Conservation (phyloP, 345 rosid genomes). For the Lepidium aucheri region DNA sequence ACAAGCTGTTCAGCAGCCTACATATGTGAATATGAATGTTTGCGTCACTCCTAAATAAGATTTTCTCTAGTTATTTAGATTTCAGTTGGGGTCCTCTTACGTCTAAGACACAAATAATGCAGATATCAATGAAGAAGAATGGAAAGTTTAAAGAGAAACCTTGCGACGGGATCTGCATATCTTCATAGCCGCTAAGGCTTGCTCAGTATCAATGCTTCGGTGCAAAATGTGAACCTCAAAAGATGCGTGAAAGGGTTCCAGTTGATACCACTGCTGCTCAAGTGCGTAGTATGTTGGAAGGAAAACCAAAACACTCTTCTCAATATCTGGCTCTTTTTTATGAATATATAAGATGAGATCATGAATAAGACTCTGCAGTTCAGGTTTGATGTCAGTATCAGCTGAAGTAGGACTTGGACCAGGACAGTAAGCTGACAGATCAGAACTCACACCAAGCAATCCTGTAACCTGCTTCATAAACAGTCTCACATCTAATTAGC, state of each 20-base stretch:
- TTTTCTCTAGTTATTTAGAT: neutral
- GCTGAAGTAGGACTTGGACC: slow-evolving; percentile 55
- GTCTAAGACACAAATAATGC: slow-evolving; percentile 1
- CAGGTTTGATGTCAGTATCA: slow-evolving; percentile 57
- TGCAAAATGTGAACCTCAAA: slow-evolving; percentile 85
- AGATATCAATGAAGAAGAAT: neutral
- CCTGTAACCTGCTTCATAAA: slow-evolving; percentile 47
- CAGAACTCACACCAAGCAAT: slow-evolving; percentile 49
- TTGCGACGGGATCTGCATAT: slow-evolving; percentile 78
- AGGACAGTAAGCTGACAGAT: slow-evolving; percentile 41
- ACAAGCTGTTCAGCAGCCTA: neutral
- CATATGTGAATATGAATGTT: neutral
- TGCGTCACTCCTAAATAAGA: neutral
- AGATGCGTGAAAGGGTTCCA: slow-evolving; percentile 44
- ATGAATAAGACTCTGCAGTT: slow-evolving; percentile 68
- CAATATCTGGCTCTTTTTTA: slow-evolving; percentile 66
- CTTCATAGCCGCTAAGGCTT: slow-evolving; percentile 85
- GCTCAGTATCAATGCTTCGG: slow-evolving; percentile 75
- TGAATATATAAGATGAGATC: slow-evolving; percentile 66
- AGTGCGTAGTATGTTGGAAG: slow-evolving; percentile 85
- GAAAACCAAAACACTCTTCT: slow-evolving; percentile 85
- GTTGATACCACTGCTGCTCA: slow-evolving; percentile 70
- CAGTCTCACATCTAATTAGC: slow-evolving; percentile 5
- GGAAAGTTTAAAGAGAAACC: slow-evolving; percentile 35
- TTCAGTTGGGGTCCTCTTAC: no score